These are phyloP conservation scores for Coemansia sp. DNA, from an alignment of 192 early-diverging fungal genomes.

Conservation along the genomic window DNA sequence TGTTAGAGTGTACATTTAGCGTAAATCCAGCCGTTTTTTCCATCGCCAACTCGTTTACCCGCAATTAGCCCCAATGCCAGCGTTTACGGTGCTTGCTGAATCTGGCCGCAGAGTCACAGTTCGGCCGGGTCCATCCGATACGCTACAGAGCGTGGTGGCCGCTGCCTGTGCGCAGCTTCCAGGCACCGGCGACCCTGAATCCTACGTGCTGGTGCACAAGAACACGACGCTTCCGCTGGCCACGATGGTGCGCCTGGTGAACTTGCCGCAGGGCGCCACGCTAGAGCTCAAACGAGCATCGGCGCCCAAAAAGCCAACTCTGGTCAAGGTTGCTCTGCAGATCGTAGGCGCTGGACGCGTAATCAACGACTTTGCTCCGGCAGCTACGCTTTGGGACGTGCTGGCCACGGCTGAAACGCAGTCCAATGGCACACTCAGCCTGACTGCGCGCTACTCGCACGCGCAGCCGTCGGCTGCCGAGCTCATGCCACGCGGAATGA, in stretches of 20 bases:
- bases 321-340: conserved; percentile 70
- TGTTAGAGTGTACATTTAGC: too few species aligned
- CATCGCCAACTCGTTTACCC: neutral
- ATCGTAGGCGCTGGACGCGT: conserved; percentile 66
- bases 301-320: neutral
- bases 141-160: conserved; percentile 64
- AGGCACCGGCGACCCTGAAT: conserved; percentile 54
- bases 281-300: conserved; percentile 54
- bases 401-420: conserved; percentile 15
- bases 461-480: neutral
- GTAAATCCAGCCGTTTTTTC: too few species aligned
- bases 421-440: conserved; percentile 23
- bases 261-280: conserved; percentile 75
- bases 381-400: conserved; percentile 66
- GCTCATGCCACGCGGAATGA: conserved; percentile 4
- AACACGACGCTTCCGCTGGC: conserved; percentile 68
- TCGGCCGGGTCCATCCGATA: conserved; percentile 74
- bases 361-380: conserved; percentile 58
- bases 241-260: conserved; percentile 74
- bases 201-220: conserved; percentile 64
- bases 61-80: conserved; percentile 50
- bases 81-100: conserved; percentile 58
- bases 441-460: conserved; percentile 15
- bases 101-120: conserved; percentile 44
- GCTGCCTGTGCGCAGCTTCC: conserved; percentile 60